These are phyloP conservation scores for Prinsepia uniflora DNA, from an alignment of 306 rosid genomes.

Conservation along the genomic window DNA sequence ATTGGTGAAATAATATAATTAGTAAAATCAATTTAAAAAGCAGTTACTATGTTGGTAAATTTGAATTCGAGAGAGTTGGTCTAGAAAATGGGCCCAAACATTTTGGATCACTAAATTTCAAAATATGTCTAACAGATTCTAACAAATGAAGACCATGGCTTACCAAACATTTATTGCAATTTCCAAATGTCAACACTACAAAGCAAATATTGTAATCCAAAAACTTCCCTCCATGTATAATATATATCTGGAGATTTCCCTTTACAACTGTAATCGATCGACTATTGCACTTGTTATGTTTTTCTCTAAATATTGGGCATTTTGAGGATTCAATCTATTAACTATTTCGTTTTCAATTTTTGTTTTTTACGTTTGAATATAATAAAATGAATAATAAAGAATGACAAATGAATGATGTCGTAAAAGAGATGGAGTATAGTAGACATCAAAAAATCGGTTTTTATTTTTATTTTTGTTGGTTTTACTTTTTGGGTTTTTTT, in stretches of 20 bases:
- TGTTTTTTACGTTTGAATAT: no score
- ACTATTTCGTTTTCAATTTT: no score
- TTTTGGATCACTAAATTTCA: conserved; percentile 35
- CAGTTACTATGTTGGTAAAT: not conserved
- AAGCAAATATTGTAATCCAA: conserved; percentile 21
- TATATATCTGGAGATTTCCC: no score
- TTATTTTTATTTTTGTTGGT: no score
- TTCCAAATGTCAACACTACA: conserved; percentile 39
- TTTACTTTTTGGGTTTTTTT: no score
- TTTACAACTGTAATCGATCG: conserved; percentile 53
- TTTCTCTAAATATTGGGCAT: no score
- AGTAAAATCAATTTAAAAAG: not conserved
- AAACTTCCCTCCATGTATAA: not conserved
- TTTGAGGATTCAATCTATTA: no score
- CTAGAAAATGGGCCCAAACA: conserved; percentile 30
- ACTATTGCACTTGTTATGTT: not conserved
- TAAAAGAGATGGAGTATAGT: no score
- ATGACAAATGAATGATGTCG: no score
- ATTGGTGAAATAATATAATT: not conserved
- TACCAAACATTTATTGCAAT: conserved; percentile 33
- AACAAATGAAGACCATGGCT: conserved; percentile 48
- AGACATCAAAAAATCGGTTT: no score
- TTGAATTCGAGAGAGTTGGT: conserved; percentile 24
- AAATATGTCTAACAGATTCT: conserved; percentile 45
- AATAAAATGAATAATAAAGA: no score